Conservation (phyloP, 2,329 filamentous ascomycete genomes). For the Ascochyta clinopodiicola region DNA sequence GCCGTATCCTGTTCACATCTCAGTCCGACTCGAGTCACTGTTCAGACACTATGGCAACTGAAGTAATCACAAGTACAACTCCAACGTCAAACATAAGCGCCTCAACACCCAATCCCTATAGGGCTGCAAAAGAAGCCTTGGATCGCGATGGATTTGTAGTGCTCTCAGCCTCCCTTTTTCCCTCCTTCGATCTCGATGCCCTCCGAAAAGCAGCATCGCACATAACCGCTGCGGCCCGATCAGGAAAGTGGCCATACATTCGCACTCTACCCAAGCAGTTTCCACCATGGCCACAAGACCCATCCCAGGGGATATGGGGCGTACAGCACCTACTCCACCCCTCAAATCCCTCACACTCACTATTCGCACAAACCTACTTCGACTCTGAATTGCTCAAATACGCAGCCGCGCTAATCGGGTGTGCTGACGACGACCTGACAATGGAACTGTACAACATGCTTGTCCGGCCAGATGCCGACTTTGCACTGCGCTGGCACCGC, state of each 20-base stretch:
- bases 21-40: neutral
- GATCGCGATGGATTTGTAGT: slow-evolving; percentile 77
- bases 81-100: neutral
- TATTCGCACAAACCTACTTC: slow-evolving; percentile 77
- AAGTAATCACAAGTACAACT: neutral
- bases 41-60: neutral
- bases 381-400: slow-evolving; percentile 67
- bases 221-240: slow-evolving; percentile 67
- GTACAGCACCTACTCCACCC: slow-evolving; percentile 86
- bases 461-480: slow-evolving; percentile 73
- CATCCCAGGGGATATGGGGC: slow-evolving; percentile 78
- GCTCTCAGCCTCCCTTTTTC: slow-evolving; percentile 68
- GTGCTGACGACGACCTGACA: slow-evolving; percentile 65
- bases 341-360: slow-evolving; percentile 64
- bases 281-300: slow-evolving; percentile 76
- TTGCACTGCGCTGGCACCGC: slow-evolving; percentile 82
- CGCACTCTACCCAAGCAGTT: slow-evolving; percentile 90
- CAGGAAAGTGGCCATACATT: slow-evolving; percentile 80
- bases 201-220: slow-evolving; percentile 67
- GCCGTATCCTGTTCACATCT: neutral
- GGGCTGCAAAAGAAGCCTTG: slow-evolving; percentile 60
- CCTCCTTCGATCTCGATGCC: slow-evolving; percentile 55
- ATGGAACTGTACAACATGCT: slow-evolving; percentile 92
- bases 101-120: slow-evolving; percentile 30
- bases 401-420: slow-evolving; percentile 68